phyloP scores from a whole-genome alignment of 305 asterid species.

The Solanum hybrid region DNA sequence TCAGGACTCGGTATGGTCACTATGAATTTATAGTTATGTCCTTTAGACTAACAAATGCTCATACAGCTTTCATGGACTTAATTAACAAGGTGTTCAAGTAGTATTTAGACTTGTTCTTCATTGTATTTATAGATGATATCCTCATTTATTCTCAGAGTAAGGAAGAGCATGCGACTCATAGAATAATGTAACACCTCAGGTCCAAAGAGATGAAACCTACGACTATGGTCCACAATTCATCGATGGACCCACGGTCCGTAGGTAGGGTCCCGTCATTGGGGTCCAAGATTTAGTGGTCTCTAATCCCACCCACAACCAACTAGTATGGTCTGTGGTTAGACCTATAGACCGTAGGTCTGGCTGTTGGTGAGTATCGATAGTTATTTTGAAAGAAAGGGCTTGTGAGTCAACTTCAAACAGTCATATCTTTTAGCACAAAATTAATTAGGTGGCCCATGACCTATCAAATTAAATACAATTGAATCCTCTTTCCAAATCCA shows the following conservation, averaged over 20 bases:
- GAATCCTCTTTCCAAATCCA: neutral
- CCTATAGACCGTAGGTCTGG: too few relatives aligned
- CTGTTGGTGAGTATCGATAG: neutral
- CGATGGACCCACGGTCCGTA: neutral
- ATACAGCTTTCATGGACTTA: neutral
- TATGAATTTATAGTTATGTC: neutral
- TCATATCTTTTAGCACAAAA: neutral
- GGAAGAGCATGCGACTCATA: neutral
- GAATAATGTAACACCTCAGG: neutral
- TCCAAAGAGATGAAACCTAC: neutral
- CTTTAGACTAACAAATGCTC: neutral
- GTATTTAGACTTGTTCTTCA: neutral
- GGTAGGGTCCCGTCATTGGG: too few relatives aligned
- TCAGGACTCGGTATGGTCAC: neutral
- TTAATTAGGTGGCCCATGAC: neutral
- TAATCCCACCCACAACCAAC: too few relatives aligned
- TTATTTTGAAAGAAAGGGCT: neutral
- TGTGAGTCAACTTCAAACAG: neutral
- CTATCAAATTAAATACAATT: neutral
- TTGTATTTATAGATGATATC: neutral
- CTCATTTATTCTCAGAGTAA: neutral
- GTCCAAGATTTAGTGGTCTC: too few relatives aligned
- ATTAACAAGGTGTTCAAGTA: neutral
- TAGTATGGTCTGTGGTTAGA: too few relatives aligned
- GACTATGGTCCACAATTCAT: neutral